These are phyloP conservation scores for Botrytis cinerea DNA, from an alignment of 2,329 filamentous ascomycete genomes.

Conservation along the genomic window DNA sequence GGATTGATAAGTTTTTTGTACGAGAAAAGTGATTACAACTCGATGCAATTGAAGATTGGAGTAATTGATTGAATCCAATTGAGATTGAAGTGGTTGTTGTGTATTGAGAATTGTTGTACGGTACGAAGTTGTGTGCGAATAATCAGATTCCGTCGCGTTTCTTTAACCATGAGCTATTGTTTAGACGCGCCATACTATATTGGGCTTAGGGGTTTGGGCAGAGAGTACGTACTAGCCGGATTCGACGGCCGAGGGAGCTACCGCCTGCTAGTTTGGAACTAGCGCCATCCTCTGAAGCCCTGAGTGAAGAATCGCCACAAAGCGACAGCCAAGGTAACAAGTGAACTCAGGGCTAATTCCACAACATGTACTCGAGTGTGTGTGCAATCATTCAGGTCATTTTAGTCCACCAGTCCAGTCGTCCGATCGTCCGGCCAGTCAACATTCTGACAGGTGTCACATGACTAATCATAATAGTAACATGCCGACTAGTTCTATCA, in stretches of 20 bases:
- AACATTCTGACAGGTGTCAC: neutral
- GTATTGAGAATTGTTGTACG: neutral
- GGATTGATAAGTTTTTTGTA: neutral
- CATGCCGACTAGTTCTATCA: neutral
- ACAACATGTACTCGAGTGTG: neutral
- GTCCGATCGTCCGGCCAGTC: neutral
- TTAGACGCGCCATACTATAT: neutral
- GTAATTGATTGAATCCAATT: neutral
- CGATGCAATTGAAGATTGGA: neutral
- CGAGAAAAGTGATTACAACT: neutral
- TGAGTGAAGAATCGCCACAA: neutral
- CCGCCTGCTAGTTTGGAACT: neutral
- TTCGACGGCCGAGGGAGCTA: neutral
- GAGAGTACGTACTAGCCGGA: neutral
- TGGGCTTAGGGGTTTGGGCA: neutral
- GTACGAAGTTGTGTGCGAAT: slow-evolving; percentile 14
- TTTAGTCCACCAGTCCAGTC: no score
- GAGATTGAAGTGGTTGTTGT: neutral
- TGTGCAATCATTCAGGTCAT: no score
- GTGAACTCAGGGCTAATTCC: neutral
- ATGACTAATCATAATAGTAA: neutral
- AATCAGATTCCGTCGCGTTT: slow-evolving; percentile 15
- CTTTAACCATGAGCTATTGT: neutral
- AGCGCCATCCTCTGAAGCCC: neutral
- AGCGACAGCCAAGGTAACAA: neutral